A percentile compares a stretch with the other conserved stretches of the same genome.
These are phyloP conservation scores for Mytilinidion resinicola DNA, from an alignment of 495 filamentous ascomycete genomes.

Conservation along the genomic window DNA sequence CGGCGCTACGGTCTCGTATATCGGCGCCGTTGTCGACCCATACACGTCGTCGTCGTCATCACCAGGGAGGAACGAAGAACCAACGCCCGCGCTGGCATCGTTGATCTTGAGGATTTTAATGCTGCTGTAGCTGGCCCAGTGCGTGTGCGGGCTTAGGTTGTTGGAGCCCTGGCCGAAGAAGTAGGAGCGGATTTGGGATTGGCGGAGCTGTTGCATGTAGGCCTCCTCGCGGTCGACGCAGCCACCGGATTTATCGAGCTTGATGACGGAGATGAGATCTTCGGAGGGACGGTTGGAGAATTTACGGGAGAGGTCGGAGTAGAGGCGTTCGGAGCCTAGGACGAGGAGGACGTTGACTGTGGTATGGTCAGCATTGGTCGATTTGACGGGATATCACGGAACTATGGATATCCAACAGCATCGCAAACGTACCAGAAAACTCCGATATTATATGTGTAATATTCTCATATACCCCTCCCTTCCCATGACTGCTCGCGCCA, in stretches of 20 bases:
- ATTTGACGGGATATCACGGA: neutral
- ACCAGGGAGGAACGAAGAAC: constrained; percentile 35
- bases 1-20: constrained; percentile 56
- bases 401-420: neutral
- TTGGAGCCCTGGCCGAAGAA: constrained; percentile 80
- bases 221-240: constrained; percentile 72
- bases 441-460: constrained; percentile 81
- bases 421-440: constrained; percentile 58
- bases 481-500: constrained; percentile 56
- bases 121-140: constrained; percentile 66
- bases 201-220: constrained; percentile 64
- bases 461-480: constrained; percentile 58
- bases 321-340: constrained; percentile 75
- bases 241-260: constrained; percentile 80
- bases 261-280: constrained; percentile 65
- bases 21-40: constrained; percentile 28
- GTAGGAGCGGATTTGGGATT: constrained; percentile 77
- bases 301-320: constrained; percentile 67
- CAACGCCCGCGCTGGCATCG: constrained; percentile 28
- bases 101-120: constrained; percentile 61
- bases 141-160: constrained; percentile 77
- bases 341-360: constrained; percentile 72
- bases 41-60: constrained; percentile 37
- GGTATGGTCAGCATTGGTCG: constrained; percentile 7
- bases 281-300: constrained; percentile 61